Evolutionary conservation across 306 rosid species (phyloP), one percentile per base, ranked within the genome.

Genomic region (Casuarina equisetifolia): DNA sequence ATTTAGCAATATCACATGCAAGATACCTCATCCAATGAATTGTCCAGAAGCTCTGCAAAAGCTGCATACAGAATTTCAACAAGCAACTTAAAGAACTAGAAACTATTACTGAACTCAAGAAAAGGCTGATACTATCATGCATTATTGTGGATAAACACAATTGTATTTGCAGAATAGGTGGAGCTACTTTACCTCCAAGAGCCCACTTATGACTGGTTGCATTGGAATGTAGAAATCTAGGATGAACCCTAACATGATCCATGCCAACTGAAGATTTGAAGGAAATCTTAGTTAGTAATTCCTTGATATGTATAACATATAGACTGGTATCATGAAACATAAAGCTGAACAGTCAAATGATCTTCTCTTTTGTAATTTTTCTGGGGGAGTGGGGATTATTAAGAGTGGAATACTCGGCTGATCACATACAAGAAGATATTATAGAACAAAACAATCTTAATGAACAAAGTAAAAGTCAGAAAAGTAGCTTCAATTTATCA

Each of bases 191-290:
- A 92, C 99, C 99, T 92, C 99, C 99, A 69, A 95, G 99, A 36
- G 96, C 97, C 99, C 99, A 95, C 82, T 95, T 95, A 76, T 95
- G 98, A 84, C 99, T 95, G 48, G 99, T 95, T 36, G 99, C 99
- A 87, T 95, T 95, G 48, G 99, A 89, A 77, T 95, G 99, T 43
- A 95, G 95, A 91, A 95, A 95, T 89, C 88, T 95, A 0, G 99
- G 99, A 76, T 95, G 99, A 82, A 95, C 97, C 85, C 99, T 84
- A 45, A 91, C 97, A 52, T 92, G 99, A 82, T 95, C 99, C 89
- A 95, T 87, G 61, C 99, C 99, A 82, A 84, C 99, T 95, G 84
- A 80, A 86, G 10, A 84, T 73, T 78, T 62, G n/a, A n/a, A 83
- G 76, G 54, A 85, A 82, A 83, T 74, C 69, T 55, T 70, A 77